Evolutionary conservation across 2,329 filamentous ascomycete genomes (phyloP).

Genomic region (Colletotrichum sp.): DNA sequence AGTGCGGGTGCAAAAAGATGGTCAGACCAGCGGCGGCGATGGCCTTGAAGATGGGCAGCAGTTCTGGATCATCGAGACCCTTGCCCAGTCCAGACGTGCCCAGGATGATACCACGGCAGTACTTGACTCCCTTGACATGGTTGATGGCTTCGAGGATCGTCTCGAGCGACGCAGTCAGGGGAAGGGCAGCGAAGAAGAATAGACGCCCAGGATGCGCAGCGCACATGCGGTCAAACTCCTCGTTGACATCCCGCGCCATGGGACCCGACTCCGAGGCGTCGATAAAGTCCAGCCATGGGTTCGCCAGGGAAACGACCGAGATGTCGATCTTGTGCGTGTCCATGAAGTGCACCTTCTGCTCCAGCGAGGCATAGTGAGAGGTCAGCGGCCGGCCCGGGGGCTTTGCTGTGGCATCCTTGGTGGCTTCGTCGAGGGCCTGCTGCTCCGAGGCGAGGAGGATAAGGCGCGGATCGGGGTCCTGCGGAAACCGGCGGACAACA

Average conservation of each 20-base stretch:
- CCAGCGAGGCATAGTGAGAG: conserved; percentile 80
- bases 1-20: conserved; percentile 90
- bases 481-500: conserved; percentile 71
- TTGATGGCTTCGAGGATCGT: conserved; percentile 70
- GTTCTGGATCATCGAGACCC: conserved; percentile 77
- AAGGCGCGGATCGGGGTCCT: conserved; percentile 62
- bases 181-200: conserved; percentile 84
- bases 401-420: conserved; percentile 57
- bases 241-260: conserved; percentile 74
- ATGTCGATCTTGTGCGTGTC: conserved; percentile 79
- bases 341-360: conserved; percentile 87
- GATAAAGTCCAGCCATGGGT: conserved; percentile 93
- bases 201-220: conserved; percentile 67
- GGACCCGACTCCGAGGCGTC: conserved; percentile 61
- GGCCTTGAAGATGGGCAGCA: conserved; percentile 75
- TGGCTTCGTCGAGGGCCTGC: conserved; percentile 51
- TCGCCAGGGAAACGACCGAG: conserved; percentile 87
- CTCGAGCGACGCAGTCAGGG: conserved; percentile 70
- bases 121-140: conserved; percentile 64
- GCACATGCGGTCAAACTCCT: conserved; percentile 79
- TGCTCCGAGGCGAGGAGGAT: conserved; percentile 65
- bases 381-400: conserved; percentile 83
- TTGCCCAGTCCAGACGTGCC: conserved; percentile 82
- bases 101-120: conserved; percentile 85
- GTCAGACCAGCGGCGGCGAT: conserved; percentile 69